Evolutionary conservation across 1,284 basidiomycete species (phyloP), one percentile per base, ranked within the genome.

Genomic region (Cutaneotrichosporon sp.): DNA sequence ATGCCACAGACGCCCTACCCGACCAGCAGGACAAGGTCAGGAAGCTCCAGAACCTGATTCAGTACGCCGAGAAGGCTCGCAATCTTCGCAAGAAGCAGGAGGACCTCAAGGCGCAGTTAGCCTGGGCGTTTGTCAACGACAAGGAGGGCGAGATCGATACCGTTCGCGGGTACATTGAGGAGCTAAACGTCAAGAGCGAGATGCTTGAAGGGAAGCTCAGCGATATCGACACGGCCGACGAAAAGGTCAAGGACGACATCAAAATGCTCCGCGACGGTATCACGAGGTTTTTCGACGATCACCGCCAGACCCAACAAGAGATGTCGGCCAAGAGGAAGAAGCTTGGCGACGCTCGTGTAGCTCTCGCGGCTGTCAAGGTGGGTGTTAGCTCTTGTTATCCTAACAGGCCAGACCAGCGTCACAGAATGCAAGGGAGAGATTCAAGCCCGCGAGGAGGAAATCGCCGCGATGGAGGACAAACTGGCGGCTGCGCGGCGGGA

Each of bases 91-190:
- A 86, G 69, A 89, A 58, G 89, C 21, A 22, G 31, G 30, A 56
- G n/a, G 30, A 61, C 30, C 47, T 32, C 47, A 90, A 82, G 40
- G 32, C 30, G 5, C 26, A 93, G 77, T 79, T 91, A 10, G 91
- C 91, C 0, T 97, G 94, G 93, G 86, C 90, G 18, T 89, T 91
- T 71, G 91, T 97, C n/a, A 83, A 84, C 10, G 82, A 81, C 14
- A 92, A 92, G 75, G 83, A 90, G 73, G 76, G 34, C 11, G 55
- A 56, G 55, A 13, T 53, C 31, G 51, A 53, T 4, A 16, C 13
- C 14, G 61, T 68, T 31, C n/a, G n/a, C 49, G 16, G 21, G 34
- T 13, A 8, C 9, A 11, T 51, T 7, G 56, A 62, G 9, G 26
- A 65, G 36, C 59, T 68, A 22, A 51, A 66, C 16, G 60, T 60